phyloP scores from a whole-genome alignment of 2,329 filamentous ascomycete species.

The Arthrobotrys sphaeroides region DNA sequence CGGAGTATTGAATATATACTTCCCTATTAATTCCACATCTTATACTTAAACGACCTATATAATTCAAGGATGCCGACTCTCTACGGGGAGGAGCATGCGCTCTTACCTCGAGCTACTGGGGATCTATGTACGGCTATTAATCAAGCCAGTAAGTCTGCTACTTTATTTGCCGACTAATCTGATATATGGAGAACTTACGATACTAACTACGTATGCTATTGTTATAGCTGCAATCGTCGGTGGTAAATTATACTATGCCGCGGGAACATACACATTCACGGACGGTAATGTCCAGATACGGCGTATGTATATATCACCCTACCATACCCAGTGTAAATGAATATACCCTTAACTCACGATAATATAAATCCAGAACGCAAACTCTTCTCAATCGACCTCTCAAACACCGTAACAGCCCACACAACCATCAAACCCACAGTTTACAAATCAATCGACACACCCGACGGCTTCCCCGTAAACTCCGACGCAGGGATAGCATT shows the following conservation, averaged over 20 bases:
- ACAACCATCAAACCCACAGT: slow-evolving; percentile 14
- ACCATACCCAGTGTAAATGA: background rate
- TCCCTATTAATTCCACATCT: no score
- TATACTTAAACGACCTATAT: no score
- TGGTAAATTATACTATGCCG: slow-evolving; percentile 33
- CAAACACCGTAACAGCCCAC: slow-evolving; percentile 13
- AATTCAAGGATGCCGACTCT: slow-evolving; percentile 24
- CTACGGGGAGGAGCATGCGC: slow-evolving; percentile 29
- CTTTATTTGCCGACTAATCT: no score
- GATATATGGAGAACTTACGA: no score
- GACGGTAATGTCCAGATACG: slow-evolving; percentile 35
- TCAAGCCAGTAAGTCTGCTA: slow-evolving; percentile 33
- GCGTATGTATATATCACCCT: slow-evolving; percentile 23
- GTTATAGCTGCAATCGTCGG: slow-evolving; percentile 39
- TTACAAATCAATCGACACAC: slow-evolving; percentile 26
- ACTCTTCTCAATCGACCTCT: slow-evolving; percentile 38
- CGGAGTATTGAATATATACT: no score
- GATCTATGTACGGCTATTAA: slow-evolving; percentile 30
- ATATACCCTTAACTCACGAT: background rate
- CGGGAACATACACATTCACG: slow-evolving; percentile 38
- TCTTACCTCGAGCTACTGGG: slow-evolving; percentile 8
- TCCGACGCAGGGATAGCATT: slow-evolving; percentile 35
- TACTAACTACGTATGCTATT: background rate
- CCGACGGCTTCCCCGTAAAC: slow-evolving; percentile 7
- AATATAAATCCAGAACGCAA: slow-evolving; percentile 17